Evolutionary conservation across 768 basidiomycete genomes (phyloP).

Genomic region (Calocybe gangraenosa): DNA sequence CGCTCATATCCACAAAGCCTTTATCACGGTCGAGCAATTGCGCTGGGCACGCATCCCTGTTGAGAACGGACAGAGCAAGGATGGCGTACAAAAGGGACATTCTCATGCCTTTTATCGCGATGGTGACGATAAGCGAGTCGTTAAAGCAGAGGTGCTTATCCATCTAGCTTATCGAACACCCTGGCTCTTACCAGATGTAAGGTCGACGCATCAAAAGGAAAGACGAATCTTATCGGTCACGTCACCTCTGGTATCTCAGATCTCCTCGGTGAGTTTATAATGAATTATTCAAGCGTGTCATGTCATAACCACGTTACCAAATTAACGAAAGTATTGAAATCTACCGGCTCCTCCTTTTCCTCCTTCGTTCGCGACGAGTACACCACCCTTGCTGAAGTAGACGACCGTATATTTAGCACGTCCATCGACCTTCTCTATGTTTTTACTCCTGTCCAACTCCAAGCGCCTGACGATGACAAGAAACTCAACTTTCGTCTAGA

Average conservation of each 20-base stretch:
- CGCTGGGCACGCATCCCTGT: conserved; percentile 80
- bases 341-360: conserved; percentile 81
- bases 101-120: conserved; percentile 82
- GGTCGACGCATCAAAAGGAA: conserved; percentile 33
- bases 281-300: too few relatives aligned
- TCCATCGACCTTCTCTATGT: conserved; percentile 74
- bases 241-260: conserved; percentile 74
- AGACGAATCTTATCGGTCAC: conserved; percentile 55
- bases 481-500: conserved; percentile 47
- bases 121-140: conserved; percentile 82
- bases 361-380: conserved; percentile 81
- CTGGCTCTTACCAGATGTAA: background rate
- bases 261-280: conserved; percentile 59
- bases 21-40: conserved; percentile 71
- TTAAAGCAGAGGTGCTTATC: conserved; percentile 52
- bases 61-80: conserved; percentile 29
- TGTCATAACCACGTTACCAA: background rate
- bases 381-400: conserved; percentile 80
- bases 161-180: too few relatives aligned
- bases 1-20: conserved; percentile 65
- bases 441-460: conserved; percentile 47
- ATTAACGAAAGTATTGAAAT: conserved; percentile 70
- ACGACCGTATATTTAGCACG: conserved; percentile 90
- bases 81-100: conserved; percentile 43
- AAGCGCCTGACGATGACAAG: conserved; percentile 45